Base-by-base conservation (phyloP, 2,329 filamentous ascomycete genomes). In the Monosporascus sp. region DNA sequence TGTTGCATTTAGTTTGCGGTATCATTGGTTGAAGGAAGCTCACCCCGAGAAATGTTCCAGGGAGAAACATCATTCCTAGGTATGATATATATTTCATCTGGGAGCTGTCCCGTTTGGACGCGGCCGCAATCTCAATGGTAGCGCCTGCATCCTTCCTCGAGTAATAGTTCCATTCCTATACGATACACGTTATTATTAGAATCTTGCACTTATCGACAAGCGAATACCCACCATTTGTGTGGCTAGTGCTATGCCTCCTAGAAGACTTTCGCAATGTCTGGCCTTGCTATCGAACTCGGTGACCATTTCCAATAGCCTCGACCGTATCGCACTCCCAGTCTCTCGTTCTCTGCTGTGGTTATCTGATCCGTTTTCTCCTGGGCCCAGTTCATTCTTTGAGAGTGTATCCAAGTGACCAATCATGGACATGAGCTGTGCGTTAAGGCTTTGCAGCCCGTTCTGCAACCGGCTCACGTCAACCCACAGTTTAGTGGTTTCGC, bases 21-120 rank as follows among this genome's bases (percentile, higher is more conserved):
- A 11, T 22, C 14, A 8, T 22, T 24, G 22, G 22, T 8, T 4
- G 17, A 20, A 20, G 41, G 24, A 15, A 1, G 51, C 60, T 55
- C 47, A 63, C 61, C 3, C 60, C 60, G 3, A 64, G 51, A 47
- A 62, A 63, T 1, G 60, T 63, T 2, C 55, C 60, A 1, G 62
- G 58, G 3, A 64, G 53, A 27, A 64, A 62, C 2, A 62, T 53
- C 61, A 59, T 61, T 2, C 61, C 61, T 9, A 58, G 45, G 24
- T 52, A 47, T 7, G 51, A 31, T 3, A 58, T 58, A n/a, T 47
- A 47, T 17, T 39, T 55, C 60, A 62, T 62, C 8, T 59, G 51
- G 31, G 46, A 57, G 24, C 60, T 55, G 22, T 63, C 62, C 22
- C 45, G 54, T 41, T 55, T 59, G 1, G 60, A 53, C 3, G 52